Conservation (phyloP, 2,329 filamentous ascomycete species). For the Fonsecaea multimorphosa region DNA sequence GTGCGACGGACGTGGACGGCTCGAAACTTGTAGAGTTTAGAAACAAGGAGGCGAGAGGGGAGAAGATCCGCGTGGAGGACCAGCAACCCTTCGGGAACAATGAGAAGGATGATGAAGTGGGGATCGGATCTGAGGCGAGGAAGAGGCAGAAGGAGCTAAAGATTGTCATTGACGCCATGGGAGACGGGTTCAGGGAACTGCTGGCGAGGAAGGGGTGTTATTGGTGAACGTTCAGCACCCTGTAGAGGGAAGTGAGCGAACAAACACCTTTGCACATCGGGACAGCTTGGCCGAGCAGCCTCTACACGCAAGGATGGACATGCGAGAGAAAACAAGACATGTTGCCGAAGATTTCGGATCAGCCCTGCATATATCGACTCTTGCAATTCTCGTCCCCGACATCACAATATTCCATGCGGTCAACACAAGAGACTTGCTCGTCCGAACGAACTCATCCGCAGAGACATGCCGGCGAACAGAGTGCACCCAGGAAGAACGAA, state of each 20-base stretch:
- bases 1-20: conserved; percentile 40
- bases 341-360: too few species aligned
- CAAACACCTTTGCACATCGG: background rate
- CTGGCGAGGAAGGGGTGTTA: conserved; percentile 39
- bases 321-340: too few species aligned
- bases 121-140: conserved; percentile 14
- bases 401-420: too few species aligned
- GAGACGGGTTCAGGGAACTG: conserved; percentile 49
- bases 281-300: background rate
- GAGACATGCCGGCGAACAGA: too few species aligned
- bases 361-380: too few species aligned
- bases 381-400: too few species aligned
- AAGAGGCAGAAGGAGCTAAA: conserved; percentile 45
- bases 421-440: too few species aligned
- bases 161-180: conserved; percentile 51
- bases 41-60: conserved; percentile 40
- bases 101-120: conserved; percentile 32
- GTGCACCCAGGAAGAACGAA: too few species aligned
- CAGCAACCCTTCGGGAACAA: conserved; percentile 3
- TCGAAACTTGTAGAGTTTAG: conserved; percentile 51
- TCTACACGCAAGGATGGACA: too few species aligned
- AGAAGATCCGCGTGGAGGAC: conserved; percentile 40
- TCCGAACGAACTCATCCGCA: too few species aligned
- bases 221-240: conserved; percentile 29
- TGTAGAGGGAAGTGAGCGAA: background rate